phyloP scores from a whole-genome alignment of 805 yeast species.

The Metschnikowia similis region DNA sequence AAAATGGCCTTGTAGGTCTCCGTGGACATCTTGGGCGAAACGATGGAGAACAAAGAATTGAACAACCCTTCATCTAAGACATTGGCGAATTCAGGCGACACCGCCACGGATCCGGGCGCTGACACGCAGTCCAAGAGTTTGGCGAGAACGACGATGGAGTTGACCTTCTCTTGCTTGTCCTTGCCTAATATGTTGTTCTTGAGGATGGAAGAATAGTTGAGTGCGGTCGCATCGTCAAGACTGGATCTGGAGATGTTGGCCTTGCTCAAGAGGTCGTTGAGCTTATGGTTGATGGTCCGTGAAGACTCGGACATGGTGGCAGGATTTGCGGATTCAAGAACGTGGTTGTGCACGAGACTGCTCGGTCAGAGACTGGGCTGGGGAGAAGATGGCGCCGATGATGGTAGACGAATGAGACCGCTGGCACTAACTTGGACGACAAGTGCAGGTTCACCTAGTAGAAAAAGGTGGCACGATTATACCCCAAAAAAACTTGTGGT shows the following conservation, averaged over 20 bases:
- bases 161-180: constrained; percentile 48
- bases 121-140: constrained; percentile 43
- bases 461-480: background rate
- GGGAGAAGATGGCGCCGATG: background rate
- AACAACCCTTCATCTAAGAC: constrained; percentile 41
- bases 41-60: constrained; percentile 37
- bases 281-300: constrained; percentile 40
- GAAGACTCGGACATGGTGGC: constrained; percentile 36
- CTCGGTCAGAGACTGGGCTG: background rate
- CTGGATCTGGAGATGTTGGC: constrained; percentile 25
- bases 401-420: background rate
- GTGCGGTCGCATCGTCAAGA: constrained; percentile 30
- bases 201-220: constrained; percentile 34
- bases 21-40: constrained; percentile 38
- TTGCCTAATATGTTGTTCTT: constrained; percentile 41
- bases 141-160: constrained; percentile 51
- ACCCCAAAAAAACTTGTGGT: background rate
- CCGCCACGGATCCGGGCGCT: constrained; percentile 35
- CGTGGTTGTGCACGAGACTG: background rate
- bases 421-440: background rate
- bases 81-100: constrained; percentile 27
- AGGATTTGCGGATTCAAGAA: background rate
- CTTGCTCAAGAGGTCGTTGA: constrained; percentile 40
- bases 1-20: constrained; percentile 45
- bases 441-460: background rate